phyloP scores from a whole-genome alignment of 2,329 filamentous ascomycete species.

The Fusarium neocosmosporiellum region DNA sequence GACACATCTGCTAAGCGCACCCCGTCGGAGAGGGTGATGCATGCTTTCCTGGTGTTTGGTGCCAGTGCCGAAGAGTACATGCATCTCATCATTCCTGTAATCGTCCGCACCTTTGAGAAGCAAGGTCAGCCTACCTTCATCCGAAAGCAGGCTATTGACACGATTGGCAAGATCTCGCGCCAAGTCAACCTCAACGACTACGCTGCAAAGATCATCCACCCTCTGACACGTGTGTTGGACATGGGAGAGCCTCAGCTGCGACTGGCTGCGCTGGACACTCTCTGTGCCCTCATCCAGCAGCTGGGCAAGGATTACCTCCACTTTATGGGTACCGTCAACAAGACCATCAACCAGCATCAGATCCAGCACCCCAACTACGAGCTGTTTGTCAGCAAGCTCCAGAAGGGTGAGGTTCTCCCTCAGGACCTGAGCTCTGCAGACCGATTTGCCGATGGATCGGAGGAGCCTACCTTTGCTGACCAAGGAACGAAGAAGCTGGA shows the following conservation, averaged over 20 bases:
- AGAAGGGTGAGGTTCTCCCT: conserved; percentile 94
- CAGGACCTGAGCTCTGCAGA: conserved; percentile 92
- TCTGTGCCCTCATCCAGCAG: conserved; percentile 95
- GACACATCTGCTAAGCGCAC: conserved; percentile 80
- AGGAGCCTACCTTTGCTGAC: conserved; percentile 85
- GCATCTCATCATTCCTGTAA: conserved; percentile 96
- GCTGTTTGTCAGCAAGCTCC: conserved; percentile 88
- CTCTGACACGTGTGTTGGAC: conserved; percentile 83
- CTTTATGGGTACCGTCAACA: conserved; percentile 93
- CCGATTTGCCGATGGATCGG: conserved; percentile 79
- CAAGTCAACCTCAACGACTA: conserved; percentile 98
- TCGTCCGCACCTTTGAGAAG: conserved; percentile 94
- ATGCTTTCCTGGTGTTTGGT: conserved; percentile 96
- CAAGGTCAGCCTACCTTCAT: conserved; percentile 82
- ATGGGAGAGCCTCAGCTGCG: conserved; percentile 79
- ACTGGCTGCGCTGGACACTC: conserved; percentile 87
- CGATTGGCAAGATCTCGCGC: conserved; percentile 90
- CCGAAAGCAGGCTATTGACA: conserved; percentile 91
- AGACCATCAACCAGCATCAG: conserved; percentile 81
- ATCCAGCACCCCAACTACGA: conserved; percentile 94
- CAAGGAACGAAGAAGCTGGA: conserved; percentile 93
- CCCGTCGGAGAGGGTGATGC: conserved; percentile 89
- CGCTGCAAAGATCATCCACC: conserved; percentile 95
- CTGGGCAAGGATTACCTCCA: conserved; percentile 95
- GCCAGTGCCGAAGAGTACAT: conserved; percentile 98